Conservation (phyloP, 306 rosid genomes). For the Cajanus cajan region DNA sequence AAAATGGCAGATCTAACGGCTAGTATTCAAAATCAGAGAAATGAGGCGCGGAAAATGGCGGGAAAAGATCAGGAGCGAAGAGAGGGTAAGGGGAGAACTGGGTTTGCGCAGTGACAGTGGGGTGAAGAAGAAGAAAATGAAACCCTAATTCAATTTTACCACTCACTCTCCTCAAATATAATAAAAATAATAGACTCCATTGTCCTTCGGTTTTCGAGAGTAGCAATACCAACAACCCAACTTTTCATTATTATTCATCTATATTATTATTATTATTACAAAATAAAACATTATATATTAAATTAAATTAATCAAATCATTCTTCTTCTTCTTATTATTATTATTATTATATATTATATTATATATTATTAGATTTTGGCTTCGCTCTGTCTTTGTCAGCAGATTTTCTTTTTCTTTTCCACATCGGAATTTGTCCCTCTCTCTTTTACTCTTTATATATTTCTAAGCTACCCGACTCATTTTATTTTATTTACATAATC, state of each 20-base stretch:
- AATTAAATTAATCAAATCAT: no score
- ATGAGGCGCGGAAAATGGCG: conserved; percentile 60
- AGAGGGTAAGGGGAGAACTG: conserved; percentile 24
- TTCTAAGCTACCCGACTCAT: not conserved
- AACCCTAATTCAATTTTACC: conserved; percentile 74
- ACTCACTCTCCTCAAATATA: not conserved
- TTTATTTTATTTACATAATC: no score
- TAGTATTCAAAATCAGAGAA: conserved; percentile 45
- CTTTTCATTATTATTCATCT: conserved; percentile 44
- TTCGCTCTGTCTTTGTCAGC: conserved; percentile 1
- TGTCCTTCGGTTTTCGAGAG: conserved; percentile 53
- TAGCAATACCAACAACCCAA: conserved; percentile 39
- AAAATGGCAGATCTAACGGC: conserved; percentile 69
- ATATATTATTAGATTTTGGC: conserved; percentile 5
- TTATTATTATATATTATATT: not conserved
- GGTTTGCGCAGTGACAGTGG: conserved; percentile 33
- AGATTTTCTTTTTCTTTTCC: conserved; percentile 18
- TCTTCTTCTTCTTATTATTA: no score
- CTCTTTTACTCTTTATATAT: not conserved
- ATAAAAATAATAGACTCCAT: conserved; percentile 24
- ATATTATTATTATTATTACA: not conserved
- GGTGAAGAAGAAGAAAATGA: conserved; percentile 42
- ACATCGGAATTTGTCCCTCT: not conserved
- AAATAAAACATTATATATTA: not conserved
- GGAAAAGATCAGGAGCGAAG: conserved; percentile 57